A percentile compares a stretch with the other conserved stretches of the same genome.
Conservation (phyloP, 1,139 yeast genomes). For the Martiniozyma asiatica region DNA sequence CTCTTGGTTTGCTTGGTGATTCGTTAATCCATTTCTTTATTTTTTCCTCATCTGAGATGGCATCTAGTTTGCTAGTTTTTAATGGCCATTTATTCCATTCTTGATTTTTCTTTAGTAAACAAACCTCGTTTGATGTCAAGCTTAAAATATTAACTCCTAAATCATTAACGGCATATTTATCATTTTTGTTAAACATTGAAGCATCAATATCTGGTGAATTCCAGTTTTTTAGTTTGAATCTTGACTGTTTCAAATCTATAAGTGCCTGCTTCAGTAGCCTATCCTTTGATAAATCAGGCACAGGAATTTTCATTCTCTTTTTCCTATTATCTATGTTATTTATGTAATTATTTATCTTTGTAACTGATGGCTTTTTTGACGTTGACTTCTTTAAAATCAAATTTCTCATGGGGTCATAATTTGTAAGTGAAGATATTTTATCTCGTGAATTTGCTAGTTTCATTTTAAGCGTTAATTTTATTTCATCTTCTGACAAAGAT, state of each 20-base stretch:
- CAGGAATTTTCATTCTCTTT: constrained; percentile 5
- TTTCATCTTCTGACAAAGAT: no score
- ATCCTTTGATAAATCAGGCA: constrained; percentile 10
- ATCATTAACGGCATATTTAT: constrained; percentile 1
- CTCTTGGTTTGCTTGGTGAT: no score
- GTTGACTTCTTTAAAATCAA: constrained; percentile 4
- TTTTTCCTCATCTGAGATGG: no score
- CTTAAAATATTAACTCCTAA: constrained; percentile 1
- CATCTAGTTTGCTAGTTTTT: no score
- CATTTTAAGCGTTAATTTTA: no score
- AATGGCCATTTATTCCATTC: no score
- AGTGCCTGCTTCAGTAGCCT: constrained; percentile 6
- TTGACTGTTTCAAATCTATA: constrained; percentile 2
- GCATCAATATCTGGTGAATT: constrained; percentile 1
- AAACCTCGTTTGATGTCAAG: no score
- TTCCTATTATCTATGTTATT: constrained; percentile 7
- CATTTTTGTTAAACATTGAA: neutral
- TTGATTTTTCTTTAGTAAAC: no score
- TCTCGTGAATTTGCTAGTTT: constrained; percentile 4
- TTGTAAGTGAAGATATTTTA: constrained; percentile 10
- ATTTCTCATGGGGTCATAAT: constrained; percentile 10
- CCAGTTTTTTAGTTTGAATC: neutral
- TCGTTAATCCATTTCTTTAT: no score
- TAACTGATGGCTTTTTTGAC: no score
- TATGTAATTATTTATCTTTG: no score